A percentile compares a stretch with the other conserved stretches of the same genome.
These are phyloP conservation scores for Acanthamoeba quina DNA, from an alignment of 208 protist species.

Conservation along the genomic window DNA sequence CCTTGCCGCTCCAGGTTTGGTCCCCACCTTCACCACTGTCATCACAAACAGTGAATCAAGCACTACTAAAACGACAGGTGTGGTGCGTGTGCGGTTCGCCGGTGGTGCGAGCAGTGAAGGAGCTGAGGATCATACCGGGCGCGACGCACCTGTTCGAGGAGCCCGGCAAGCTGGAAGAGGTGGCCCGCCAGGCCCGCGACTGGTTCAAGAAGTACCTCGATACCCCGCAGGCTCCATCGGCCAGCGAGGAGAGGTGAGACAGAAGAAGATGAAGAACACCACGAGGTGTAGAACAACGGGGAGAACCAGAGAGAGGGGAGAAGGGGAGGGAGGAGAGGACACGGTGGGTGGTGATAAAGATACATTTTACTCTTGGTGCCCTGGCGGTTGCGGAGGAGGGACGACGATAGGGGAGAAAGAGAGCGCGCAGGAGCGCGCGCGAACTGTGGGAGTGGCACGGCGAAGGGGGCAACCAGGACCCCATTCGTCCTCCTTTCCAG, in stretches of 20 bases:
- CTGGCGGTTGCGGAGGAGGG: not conserved
- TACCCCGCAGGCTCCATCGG: not conserved
- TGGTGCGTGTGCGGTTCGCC: too few species aligned
- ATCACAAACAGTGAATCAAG: not conserved
- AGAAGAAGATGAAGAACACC: not conserved
- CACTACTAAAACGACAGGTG: not conserved
- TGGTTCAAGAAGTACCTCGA: conserved; percentile 60
- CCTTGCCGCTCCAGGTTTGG: not conserved
- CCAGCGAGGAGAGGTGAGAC: not conserved
- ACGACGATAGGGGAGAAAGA: not conserved
- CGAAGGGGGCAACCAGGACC: too few species aligned
- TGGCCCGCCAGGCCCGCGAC: conserved; percentile 10
- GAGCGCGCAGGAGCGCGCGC: not conserved
- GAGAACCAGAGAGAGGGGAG: not conserved
- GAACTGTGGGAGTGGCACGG: not conserved
- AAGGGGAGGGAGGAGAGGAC: not conserved
- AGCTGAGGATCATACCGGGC: conserved; percentile 43
- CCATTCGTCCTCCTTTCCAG: too few species aligned
- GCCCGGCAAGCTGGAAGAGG: conserved; percentile 62
- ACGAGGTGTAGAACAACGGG: not conserved
- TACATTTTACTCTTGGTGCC: not conserved
- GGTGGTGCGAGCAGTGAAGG: not conserved
- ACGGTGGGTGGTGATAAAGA: not conserved
- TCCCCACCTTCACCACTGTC: not conserved
- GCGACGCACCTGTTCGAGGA: conserved; percentile 67